Evolutionary conservation across 495 filamentous ascomycete species (phyloP), one percentile per base, ranked within the genome.

Genomic region (Aspergillus sclerotioniger): DNA sequence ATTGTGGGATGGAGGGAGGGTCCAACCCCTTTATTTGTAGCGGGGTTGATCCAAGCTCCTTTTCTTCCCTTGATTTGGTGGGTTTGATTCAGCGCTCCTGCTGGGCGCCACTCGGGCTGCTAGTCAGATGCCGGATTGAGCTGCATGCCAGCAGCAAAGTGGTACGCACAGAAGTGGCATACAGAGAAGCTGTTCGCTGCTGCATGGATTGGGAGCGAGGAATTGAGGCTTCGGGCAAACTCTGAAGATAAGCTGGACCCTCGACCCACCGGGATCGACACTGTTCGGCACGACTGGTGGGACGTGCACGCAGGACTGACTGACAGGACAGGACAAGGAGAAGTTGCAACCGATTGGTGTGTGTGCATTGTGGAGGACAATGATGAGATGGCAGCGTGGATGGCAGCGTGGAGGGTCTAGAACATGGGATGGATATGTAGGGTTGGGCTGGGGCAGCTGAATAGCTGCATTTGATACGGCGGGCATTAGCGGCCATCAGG

Each of bases 281-380:
- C 41, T 41, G 59, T 57, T 62, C 59, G 51, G 54, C 54, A 54
- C 44, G 25, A 29, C 33, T 35, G 50, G 37, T 35, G 54, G 53
- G 12, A n/a, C 37, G 37, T 41, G 37, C 37, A 41, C 37, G 37
- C 17, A 1, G 21, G 16, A 7, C 8, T 37, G 57, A 17, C 49
- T 13, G 17, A 47, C 53, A 41, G 47, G 33, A 15, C 33, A 37
- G 33, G 5, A 37, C 33, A 37, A 37, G 2, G 33, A 35, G 33
- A 8, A 13, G 33, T 8, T 35, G 33, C 3, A 35, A 13, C 33
- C 9, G 13, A 13, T 13, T 35, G 8, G 33, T 2, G 3, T 3
- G 13, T 3, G 33, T 1, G 3, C 8, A 35, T 13, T 13, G 13
- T 35, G 33, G 33, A 13, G 2, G 8, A 13, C 33, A 35, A 8